Percentiles rank a stretch among this genome's conserved stretches.
Conservation (phyloP, 2,329 filamentous ascomycete species). For the Annulohypoxylon truncatum region DNA sequence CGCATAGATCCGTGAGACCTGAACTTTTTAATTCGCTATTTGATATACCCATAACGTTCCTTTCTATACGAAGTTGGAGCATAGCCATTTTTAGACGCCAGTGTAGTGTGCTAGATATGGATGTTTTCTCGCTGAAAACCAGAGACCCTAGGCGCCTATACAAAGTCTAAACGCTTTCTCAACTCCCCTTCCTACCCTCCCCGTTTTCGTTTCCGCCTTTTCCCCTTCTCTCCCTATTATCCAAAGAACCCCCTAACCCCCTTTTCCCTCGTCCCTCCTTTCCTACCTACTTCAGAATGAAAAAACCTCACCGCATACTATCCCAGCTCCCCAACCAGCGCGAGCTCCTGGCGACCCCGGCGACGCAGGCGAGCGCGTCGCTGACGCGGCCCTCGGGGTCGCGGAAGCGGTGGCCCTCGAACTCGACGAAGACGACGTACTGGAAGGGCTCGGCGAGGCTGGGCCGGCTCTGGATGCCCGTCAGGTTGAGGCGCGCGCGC, state of each 20-base stretch:
- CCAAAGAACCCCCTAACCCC: neutral
- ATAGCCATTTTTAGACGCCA: neutral
- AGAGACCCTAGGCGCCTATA: neutral
- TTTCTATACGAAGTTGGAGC: neutral
- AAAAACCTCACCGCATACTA: constrained; percentile 45
- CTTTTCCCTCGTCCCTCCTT: neutral
- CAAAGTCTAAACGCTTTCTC: neutral
- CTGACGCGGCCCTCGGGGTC: constrained; percentile 69
- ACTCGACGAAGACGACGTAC: constrained; percentile 96
- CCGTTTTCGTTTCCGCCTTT: neutral
- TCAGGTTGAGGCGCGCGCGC: constrained; percentile 79
- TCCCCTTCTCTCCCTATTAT: neutral
- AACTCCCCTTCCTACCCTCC: neutral
- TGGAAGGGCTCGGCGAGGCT: constrained; percentile 79
- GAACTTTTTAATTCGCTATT: neutral
- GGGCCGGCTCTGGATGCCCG: constrained; percentile 89
- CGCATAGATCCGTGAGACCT: neutral
- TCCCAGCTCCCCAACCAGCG: constrained; percentile 79
- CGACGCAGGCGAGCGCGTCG: constrained; percentile 69
- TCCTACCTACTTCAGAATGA: neutral
- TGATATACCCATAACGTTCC: neutral
- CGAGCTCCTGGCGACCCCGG: constrained; percentile 68
- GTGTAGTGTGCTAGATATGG: neutral
- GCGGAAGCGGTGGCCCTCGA: constrained; percentile 70
- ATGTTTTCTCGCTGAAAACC: neutral